A percentile compares a stretch with the other conserved stretches of the same genome.
Evolutionary conservation across 129 eudicot species (phyloP).

Genomic region (Mikania micrantha): DNA sequence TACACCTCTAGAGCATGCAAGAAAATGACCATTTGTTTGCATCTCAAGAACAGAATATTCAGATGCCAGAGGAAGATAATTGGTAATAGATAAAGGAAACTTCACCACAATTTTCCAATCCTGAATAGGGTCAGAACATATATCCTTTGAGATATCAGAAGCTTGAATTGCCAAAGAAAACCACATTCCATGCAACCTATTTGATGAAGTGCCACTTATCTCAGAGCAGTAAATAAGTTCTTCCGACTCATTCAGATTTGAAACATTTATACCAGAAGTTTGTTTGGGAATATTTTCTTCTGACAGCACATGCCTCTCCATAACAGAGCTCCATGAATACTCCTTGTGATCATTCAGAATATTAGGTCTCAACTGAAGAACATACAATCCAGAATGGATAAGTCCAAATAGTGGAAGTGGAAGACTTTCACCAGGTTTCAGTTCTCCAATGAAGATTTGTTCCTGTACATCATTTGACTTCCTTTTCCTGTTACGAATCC

Average conservation of each 20-base stretch:
- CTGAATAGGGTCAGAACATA: constrained; percentile 62
- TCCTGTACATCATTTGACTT: constrained; percentile 20
- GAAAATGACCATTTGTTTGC: constrained; percentile 78
- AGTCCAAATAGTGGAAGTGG: constrained; percentile 86
- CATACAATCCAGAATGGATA: constrained; percentile 44
- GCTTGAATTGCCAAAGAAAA: constrained; percentile 80
- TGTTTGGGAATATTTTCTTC: constrained; percentile 34
- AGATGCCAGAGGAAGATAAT: constrained; percentile 71
- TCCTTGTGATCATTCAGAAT: constrained; percentile 30
- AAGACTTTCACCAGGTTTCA: constrained; percentile 62
- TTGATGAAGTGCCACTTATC: constrained; percentile 63
- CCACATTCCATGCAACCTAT: constrained; percentile 63
- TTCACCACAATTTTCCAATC: constrained; percentile 84
- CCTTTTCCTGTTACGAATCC: constrained; percentile 57
- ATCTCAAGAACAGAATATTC: constrained; percentile 88
- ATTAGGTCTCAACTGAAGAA: constrained; percentile 64
- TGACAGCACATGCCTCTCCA: constrained; percentile 39
- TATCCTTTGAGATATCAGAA: constrained; percentile 75
- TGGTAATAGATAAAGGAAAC: constrained; percentile 64
- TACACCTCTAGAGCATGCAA: constrained; percentile 68
- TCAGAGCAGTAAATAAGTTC: constrained; percentile 59
- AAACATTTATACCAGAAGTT: constrained; percentile 50
- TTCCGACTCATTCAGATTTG: constrained; percentile 61
- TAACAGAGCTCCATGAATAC: constrained; percentile 78
- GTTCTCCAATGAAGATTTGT: constrained; percentile 44